These are phyloP conservation scores for Pythium scleroteichum DNA, from an alignment of 352 stramenopile genomes.

Conservation along the genomic window DNA sequence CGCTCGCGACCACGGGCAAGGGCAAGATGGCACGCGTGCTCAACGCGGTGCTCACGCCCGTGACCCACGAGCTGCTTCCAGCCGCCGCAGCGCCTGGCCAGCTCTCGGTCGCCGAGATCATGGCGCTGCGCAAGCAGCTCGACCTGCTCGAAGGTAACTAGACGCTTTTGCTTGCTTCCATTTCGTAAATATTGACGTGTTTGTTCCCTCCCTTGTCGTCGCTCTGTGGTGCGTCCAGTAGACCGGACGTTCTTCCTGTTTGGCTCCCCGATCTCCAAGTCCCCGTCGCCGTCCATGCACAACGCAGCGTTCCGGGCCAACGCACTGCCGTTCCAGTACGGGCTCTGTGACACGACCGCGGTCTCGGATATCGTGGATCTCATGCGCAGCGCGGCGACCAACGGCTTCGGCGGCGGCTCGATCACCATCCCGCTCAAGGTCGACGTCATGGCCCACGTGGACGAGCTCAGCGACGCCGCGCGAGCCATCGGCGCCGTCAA, in stretches of 20 bases:
- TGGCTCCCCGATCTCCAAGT: conserved; percentile 95
- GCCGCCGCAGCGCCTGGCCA: conserved; percentile 95
- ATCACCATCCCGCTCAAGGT: conserved; percentile 99
- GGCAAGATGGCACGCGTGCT: conserved; percentile 94
- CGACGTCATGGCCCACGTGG: conserved; percentile 92
- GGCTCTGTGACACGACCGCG: conserved; percentile 70
- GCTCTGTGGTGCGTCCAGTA: conserved; percentile 31
- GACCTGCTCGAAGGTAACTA: conserved; percentile 83
- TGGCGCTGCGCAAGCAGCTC: conserved; percentile 81
- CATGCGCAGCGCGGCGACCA: conserved; percentile 34
- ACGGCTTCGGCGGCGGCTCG: conserved; percentile 92
- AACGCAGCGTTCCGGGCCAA: conserved; percentile 91
- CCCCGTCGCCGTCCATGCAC: conserved; percentile 97
- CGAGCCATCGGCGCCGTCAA: conserved; percentile 98
- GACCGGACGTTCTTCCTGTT: conserved; percentile 93
- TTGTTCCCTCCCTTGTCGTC: conserved; percentile 3
- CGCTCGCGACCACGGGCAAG: conserved; percentile 91
- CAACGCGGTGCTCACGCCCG: conserved; percentile 95
- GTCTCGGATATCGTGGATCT: conserved; percentile 43
- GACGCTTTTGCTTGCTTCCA: conserved; percentile 11
- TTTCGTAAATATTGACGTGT: conserved; percentile 11
- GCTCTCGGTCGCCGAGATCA: conserved; percentile 94
- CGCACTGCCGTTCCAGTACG: conserved; percentile 91
- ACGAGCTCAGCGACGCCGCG: conserved; percentile 93
- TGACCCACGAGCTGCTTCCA: conserved; percentile 93